These are phyloP conservation scores for Bryum argenteum DNA, from an alignment of 225 moss, liverwort and hornwort species.

Conservation along the genomic window DNA sequence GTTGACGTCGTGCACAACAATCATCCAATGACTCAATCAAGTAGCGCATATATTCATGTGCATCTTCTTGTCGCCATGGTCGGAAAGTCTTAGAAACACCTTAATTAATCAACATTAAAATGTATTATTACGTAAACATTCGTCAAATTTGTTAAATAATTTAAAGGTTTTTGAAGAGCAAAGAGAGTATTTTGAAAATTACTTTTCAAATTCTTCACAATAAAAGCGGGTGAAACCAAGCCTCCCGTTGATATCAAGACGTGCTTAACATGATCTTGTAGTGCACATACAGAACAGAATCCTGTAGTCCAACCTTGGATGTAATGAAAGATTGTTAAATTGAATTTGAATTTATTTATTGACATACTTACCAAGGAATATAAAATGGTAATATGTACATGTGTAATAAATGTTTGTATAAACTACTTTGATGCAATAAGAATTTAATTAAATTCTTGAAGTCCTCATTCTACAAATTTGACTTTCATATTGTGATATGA, in stretches of 20 bases:
- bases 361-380: too few species aligned
- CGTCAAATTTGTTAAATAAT: too few species aligned
- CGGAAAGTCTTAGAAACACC: conserved; percentile 70
- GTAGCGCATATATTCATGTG: conserved; percentile 85
- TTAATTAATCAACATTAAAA: conserved; percentile 46
- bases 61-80: conserved; percentile 86
- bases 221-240: conserved; percentile 63
- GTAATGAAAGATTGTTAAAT: conserved; percentile 19
- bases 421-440: too few species aligned
- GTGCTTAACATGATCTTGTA: conserved; percentile 75
- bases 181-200: conserved; percentile 31
- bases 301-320: conserved; percentile 68
- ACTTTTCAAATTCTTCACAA: conserved; percentile 80
- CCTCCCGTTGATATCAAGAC: conserved; percentile 62
- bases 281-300: conserved; percentile 80
- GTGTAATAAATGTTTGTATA: too few species aligned
- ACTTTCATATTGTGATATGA: not conserved
- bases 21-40: conserved; percentile 78
- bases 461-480: not conserved
- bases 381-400: too few species aligned
- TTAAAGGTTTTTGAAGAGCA: too few species aligned
- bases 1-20: conserved; percentile 58
- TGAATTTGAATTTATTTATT: not conserved
- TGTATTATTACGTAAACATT: not conserved
- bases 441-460: too few species aligned